Conservation (phyloP, 1,284 basidiomycete genomes). For the Marasmius fiardii region DNA sequence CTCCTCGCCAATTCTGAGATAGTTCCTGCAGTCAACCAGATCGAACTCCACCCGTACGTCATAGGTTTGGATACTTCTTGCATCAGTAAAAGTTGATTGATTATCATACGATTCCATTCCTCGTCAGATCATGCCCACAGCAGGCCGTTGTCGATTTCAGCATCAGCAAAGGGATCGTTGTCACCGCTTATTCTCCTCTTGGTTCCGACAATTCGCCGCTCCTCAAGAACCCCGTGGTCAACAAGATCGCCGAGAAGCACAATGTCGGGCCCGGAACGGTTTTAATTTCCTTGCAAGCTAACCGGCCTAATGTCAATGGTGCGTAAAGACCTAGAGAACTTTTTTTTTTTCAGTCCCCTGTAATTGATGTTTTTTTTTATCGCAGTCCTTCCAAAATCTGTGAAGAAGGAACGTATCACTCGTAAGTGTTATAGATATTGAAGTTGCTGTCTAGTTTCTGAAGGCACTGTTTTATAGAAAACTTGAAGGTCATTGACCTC, state of each 20-base stretch:
- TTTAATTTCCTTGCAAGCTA: slow-evolving; percentile 64
- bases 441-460: neutral
- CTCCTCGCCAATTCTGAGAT: slow-evolving; percentile 59
- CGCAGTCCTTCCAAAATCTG: slow-evolving; percentile 61
- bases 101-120: no score
- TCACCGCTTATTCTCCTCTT: slow-evolving; percentile 77
- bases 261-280: slow-evolving; percentile 38
- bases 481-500: slow-evolving; percentile 54
- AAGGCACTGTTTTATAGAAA: slow-evolving; percentile 29
- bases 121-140: slow-evolving; percentile 54
- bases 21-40: slow-evolving; percentile 79
- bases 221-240: slow-evolving; percentile 52
- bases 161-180: slow-evolving; percentile 55
- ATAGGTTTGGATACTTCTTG: no score
- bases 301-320: slow-evolving; percentile 55
- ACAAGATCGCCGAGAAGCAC: slow-evolving; percentile 4
- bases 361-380: slow-evolving; percentile 1
- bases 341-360: slow-evolving; percentile 1
- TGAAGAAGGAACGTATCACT: slow-evolving; percentile 54
- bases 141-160: slow-evolving; percentile 63
- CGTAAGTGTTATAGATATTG: no score
- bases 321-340: slow-evolving; percentile 13
- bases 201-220: slow-evolving; percentile 77
- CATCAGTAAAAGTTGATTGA: no score
- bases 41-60: slow-evolving; percentile 72